A percentile compares a stretch with the other conserved stretches of the same genome.
Conservation (phyloP, 148 eudicot genomes). For the Cornus florida region DNA sequence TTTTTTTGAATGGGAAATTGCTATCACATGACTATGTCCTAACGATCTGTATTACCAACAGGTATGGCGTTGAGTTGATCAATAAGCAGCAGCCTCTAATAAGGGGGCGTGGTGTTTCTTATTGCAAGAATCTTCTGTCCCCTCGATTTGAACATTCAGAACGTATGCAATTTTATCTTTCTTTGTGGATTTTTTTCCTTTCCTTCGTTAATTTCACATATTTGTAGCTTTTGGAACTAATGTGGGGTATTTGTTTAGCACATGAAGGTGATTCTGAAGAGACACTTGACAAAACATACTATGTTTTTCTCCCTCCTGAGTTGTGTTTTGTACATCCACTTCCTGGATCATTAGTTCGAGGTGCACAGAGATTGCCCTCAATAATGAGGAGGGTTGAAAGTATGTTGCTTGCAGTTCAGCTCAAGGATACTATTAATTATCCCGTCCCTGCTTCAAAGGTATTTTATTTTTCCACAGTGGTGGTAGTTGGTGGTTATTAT, state of each 20-base stretch:
- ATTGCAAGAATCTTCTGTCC: conserved; percentile 99
- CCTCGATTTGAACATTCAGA: conserved; percentile 98
- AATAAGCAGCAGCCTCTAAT: conserved; percentile 89
- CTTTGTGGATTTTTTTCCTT: background rate
- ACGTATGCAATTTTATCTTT: conserved; percentile 35
- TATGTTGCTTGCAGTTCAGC: conserved; percentile 93
- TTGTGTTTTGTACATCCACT: conserved; percentile 94
- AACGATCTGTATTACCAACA: conserved; percentile 25
- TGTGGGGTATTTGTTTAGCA: conserved; percentile 32
- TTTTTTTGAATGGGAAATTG: too few relatives aligned
- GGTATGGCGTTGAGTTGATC: conserved; percentile 91
- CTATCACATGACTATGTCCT: too few relatives aligned
- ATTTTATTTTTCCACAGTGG: background rate
- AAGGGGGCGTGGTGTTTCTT: conserved; percentile 96
- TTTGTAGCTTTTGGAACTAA: conserved; percentile 20
- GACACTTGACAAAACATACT: conserved; percentile 82
- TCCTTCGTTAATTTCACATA: background rate
- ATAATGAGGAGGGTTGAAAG: conserved; percentile 98
- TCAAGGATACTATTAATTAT: conserved; percentile 66
- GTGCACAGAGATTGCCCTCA: conserved; percentile 97
- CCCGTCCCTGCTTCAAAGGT: conserved; percentile 91
- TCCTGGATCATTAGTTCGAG: conserved; percentile 86
- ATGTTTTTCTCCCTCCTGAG: conserved; percentile 94
- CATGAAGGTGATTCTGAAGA: conserved; percentile 79
- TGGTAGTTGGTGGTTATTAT: background rate